Conservation (phyloP, 371 early-diverging fungal species). For the Batrachochytrium dendrobatidis region DNA sequence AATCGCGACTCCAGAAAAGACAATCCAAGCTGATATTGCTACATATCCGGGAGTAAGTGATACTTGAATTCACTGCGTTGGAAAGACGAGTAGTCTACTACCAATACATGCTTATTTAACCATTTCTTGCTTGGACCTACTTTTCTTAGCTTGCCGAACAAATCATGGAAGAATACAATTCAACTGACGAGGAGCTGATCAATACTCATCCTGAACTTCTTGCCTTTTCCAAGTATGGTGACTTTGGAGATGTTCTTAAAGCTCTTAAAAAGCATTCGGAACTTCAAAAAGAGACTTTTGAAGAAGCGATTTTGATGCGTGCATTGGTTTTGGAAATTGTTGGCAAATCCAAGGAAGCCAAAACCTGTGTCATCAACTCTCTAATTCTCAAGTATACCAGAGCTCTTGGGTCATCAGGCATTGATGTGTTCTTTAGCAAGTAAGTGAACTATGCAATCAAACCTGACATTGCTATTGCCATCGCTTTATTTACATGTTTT, state of each 20-base stretch:
- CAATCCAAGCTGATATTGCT: no score
- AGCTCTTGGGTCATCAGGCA: constrained; percentile 6
- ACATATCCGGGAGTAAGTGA: no score
- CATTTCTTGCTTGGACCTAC: no score
- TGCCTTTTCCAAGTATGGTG: constrained; percentile 11
- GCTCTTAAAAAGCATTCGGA: constrained; percentile 61
- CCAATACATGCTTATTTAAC: neutral
- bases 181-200: constrained; percentile 15
- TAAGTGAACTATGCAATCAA: neutral
- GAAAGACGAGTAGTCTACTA: neutral
- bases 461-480: neutral
- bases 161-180: constrained; percentile 7
- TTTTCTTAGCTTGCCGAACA: neutral
- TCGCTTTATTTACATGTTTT: neutral
- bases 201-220: constrained; percentile 14
- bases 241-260: constrained; percentile 57
- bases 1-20: no score
- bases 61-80: no score
- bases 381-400: constrained; percentile 16
- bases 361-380: constrained; percentile 9
- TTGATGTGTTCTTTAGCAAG: constrained; percentile 16
- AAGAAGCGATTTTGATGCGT: constrained; percentile 3
- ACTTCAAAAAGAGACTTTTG: constrained; percentile 56
- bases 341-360: constrained; percentile 6
- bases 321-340: constrained; percentile 5